These are phyloP conservation scores for Daldinia childiae DNA, from an alignment of 495 filamentous ascomycete species.

Conservation along the genomic window DNA sequence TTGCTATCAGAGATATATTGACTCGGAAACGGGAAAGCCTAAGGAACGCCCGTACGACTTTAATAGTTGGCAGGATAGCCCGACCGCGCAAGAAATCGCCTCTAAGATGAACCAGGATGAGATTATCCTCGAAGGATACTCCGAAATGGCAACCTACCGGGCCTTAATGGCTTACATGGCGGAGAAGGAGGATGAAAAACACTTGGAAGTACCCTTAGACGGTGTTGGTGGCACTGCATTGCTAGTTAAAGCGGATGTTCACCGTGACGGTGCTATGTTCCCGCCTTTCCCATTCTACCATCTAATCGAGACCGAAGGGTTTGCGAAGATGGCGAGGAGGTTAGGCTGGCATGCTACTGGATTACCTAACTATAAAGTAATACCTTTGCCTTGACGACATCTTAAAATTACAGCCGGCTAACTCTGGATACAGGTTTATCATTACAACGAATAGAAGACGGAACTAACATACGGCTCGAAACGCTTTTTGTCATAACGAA, in stretches of 20 bases:
- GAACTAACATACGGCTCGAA: slow-evolving; percentile 25
- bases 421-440: slow-evolving; percentile 72
- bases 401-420: slow-evolving; percentile 28
- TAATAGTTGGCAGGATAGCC: slow-evolving; percentile 94
- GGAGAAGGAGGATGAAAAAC: slow-evolving; percentile 64
- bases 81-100: slow-evolving; percentile 76
- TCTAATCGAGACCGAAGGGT: slow-evolving; percentile 96
- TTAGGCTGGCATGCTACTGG: slow-evolving; percentile 86
- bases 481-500: slow-evolving; percentile 37
- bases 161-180: slow-evolving; percentile 90
- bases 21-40: slow-evolving; percentile 71
- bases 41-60: slow-evolving; percentile 91
- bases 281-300: slow-evolving; percentile 96
- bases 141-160: slow-evolving; percentile 90
- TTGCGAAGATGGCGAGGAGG: slow-evolving; percentile 94
- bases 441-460: slow-evolving; percentile 81
- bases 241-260: slow-evolving; percentile 96
- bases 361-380: slow-evolving; percentile 94
- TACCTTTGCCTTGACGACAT: slow-evolving; percentile 37
- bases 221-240: slow-evolving; percentile 95
- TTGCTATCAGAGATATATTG: slow-evolving; percentile 89
- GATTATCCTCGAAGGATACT: slow-evolving; percentile 92
- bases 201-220: slow-evolving; percentile 76
- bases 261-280: slow-evolving; percentile 98
- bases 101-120: slow-evolving; percentile 84